A percentile compares a stretch with the other conserved stretches of the same genome.
Conservation (phyloP, 148 eudicot genomes). For the Cornus controversa region DNA sequence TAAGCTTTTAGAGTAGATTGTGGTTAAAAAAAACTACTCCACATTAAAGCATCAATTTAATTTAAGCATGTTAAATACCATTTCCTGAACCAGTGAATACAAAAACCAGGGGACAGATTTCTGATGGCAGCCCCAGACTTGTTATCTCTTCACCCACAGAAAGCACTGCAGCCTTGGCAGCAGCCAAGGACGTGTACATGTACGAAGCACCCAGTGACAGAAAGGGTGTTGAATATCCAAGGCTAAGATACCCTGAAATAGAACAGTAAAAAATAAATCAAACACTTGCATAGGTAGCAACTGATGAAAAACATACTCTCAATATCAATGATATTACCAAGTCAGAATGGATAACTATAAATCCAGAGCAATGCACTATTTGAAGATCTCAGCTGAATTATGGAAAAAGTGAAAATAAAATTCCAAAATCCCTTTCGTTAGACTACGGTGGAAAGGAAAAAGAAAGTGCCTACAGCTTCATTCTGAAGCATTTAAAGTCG, state of each 20-base stretch:
- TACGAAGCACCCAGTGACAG: conserved; percentile 89
- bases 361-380: not conserved
- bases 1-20: no score
- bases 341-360: no score
- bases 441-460: not conserved
- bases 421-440: not conserved
- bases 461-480: not conserved
- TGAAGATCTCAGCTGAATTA: not conserved
- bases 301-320: no score
- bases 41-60: not conserved
- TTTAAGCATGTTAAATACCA: conserved; percentile 41
- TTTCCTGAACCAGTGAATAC: conserved; percentile 98
- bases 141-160: conserved; percentile 96
- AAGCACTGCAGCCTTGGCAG: conserved; percentile 94
- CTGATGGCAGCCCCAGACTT: conserved; percentile 77
- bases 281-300: not conserved
- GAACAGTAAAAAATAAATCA: conserved; percentile 5
- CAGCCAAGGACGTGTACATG: conserved; percentile 94
- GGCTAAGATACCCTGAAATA: conserved; percentile 78
- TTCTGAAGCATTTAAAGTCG: not conserved
- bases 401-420: not conserved
- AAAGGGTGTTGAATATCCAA: conserved; percentile 93
- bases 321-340: not conserved
- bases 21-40: no score
- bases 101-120: conserved; percentile 89